Percentiles rank a stretch among this genome's conserved stretches.
phyloP scores from a whole-genome alignment of 441 rosid species.

The Populus tomentosa region DNA sequence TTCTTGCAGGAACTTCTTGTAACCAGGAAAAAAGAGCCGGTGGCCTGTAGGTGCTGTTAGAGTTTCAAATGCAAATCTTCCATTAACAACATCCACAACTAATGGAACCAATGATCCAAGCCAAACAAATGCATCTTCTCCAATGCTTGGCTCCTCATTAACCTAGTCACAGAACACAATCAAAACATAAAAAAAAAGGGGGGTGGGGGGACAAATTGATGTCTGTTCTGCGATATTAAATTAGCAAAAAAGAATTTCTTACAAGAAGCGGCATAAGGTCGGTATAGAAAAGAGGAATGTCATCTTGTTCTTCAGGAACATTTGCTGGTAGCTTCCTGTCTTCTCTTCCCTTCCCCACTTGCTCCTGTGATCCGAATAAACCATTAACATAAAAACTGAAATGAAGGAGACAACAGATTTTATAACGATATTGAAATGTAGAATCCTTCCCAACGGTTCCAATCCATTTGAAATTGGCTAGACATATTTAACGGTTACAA shows the following conservation, averaged over 20 bases:
- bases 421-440: neutral
- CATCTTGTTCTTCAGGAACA: conserved; percentile 51
- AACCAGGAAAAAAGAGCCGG: conserved; percentile 76
- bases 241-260: conserved; percentile 21
- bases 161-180: conserved; percentile 38
- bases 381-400: neutral
- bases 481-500: neutral
- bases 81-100: conserved; percentile 62
- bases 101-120: conserved; percentile 66
- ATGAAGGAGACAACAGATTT: neutral
- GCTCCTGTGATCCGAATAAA: conserved; percentile 38
- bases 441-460: neutral
- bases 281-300: conserved; percentile 74
- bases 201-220: too few species aligned
- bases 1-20: conserved; percentile 73
- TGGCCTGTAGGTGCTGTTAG: conserved; percentile 67
- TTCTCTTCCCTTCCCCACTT: conserved; percentile 55
- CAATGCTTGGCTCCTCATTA: conserved; percentile 64
- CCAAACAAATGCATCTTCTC: conserved; percentile 88
- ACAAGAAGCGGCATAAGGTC: conserved; percentile 95
- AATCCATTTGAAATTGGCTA: neutral
- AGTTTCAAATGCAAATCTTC: conserved; percentile 83
- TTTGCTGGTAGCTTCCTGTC: conserved; percentile 40
- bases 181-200: neutral
- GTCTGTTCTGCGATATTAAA: neutral